These are phyloP conservation scores for Sclerotiophoma versabilis DNA, from an alignment of 2,329 filamentous ascomycete species.

Conservation along the genomic window DNA sequence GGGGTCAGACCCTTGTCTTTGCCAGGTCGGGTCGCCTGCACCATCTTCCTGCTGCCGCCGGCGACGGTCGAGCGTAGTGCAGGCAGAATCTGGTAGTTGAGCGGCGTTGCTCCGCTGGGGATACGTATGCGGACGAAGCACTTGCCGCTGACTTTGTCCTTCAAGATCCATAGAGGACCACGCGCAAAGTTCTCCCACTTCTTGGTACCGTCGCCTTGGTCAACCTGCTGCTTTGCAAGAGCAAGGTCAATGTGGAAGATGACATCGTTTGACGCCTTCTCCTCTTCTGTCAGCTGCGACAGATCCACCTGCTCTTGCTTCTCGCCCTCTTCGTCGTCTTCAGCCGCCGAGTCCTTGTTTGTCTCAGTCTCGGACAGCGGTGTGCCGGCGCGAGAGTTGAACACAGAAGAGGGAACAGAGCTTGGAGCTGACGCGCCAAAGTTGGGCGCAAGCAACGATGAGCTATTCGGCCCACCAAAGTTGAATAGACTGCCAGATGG, in stretches of 20 bases:
- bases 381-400: conserved; percentile 47
- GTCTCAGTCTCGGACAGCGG: conserved; percentile 45
- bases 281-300: conserved; percentile 42
- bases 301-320: conserved; percentile 41
- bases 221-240: conserved; percentile 38
- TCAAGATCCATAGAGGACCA: conserved; percentile 47
- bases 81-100: conserved; percentile 44
- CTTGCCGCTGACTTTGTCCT: conserved; percentile 44
- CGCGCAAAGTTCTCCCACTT: conserved; percentile 42
- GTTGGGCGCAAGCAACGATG: conserved; percentile 31
- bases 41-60: conserved; percentile 40
- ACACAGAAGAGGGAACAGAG: conserved; percentile 37
- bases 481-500: conserved; percentile 29
- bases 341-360: conserved; percentile 37
- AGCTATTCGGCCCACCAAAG: conserved; percentile 28
- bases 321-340: conserved; percentile 39
- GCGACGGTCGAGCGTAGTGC: conserved; percentile 32
- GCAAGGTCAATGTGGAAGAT: conserved; percentile 42
- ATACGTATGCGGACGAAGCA: conserved; percentile 45
- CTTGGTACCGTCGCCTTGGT: conserved; percentile 33
- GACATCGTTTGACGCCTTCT: conserved; percentile 40
- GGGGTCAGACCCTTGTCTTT: conserved; percentile 35
- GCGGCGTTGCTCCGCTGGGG: conserved; percentile 37
- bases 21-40: conserved; percentile 31
- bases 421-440: conserved; percentile 27